Base-by-base conservation (phyloP, 495 filamentous ascomycete genomes). In the Tuber aestivum region DNA sequence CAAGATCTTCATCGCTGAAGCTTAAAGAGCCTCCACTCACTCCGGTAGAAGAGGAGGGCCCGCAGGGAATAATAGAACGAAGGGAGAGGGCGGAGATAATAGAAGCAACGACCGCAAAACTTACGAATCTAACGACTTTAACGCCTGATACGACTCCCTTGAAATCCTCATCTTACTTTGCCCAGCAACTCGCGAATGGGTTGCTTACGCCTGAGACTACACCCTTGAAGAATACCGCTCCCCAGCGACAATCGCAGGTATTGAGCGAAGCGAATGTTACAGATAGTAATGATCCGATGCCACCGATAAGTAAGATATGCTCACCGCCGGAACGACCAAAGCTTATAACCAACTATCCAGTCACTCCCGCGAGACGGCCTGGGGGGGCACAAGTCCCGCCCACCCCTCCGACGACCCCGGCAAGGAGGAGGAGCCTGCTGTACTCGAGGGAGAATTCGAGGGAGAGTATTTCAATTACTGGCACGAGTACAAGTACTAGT, bases 401-500 rank as follows among this genome's bases (percentile, higher is more conserved):
- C 18, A 79, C 78, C 21, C 78, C 78, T 16, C 78, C 78, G 8
- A 79, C 71, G 16, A 79, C 78, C 3, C 78, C 78, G 7, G 72
- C 65, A 10, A 79, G 77, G 70, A 79, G 78, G 69, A 79, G 72
- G 44, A 79, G 76, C 37, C 70, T 79, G 40, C 72, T 77, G 41
- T 65, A 65, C 56, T 65, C 56, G 27, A 65, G 56, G 56, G 56
- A 65, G 14, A 35, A 35, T 27, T 65, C 56, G 14, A 65, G 56
- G 35, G 56, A 65, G 27, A 35, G 32, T 65, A 32, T 65, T 65
- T 65, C 32, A 35, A 65, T 32, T 27, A 18, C 56, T n/a, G 56
- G 56, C 23, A 65, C 50, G 14, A 61, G 50, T 32, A 61, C 56
- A 32, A 35, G 56, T 35, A 65, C 56, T 16, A 35, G 27, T 20